phyloP scores from a whole-genome alignment of 2,329 filamentous ascomycete species.

The Diaporthe ilicicola region DNA sequence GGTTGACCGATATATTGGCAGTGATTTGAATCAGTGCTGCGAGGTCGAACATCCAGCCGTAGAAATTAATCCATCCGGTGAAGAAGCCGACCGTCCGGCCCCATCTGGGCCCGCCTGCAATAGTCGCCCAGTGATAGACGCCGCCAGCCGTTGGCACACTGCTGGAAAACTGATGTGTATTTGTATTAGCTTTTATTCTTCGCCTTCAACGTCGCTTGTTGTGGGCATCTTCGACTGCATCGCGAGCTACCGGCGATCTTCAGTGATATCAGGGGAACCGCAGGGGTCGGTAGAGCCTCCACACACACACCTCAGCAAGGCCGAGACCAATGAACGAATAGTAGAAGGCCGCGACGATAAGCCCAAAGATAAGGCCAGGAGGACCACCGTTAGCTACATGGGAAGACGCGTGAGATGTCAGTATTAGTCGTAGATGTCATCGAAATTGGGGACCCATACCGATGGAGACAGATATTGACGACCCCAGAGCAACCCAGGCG shows the following conservation, averaged over 20 bases:
- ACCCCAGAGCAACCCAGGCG: conserved; percentile 71
- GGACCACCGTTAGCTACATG: conserved; percentile 50
- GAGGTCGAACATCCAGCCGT: conserved; percentile 69
- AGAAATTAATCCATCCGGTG: conserved; percentile 61
- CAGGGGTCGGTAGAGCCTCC: conserved; percentile 4
- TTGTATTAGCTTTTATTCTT: conserved; percentile 43
- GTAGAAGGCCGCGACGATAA: conserved; percentile 53
- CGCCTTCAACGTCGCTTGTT: not conserved
- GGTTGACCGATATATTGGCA: conserved; percentile 66
- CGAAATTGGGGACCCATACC: conserved; percentile 39
- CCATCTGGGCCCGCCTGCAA: conserved; percentile 63
- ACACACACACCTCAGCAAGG: conserved; percentile 48
- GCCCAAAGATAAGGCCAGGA: conserved; percentile 51
- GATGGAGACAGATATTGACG: conserved; percentile 64
- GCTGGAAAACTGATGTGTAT: conserved; percentile 61
- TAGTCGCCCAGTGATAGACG: conserved; percentile 69
- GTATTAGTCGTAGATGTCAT: conserved; percentile 18
- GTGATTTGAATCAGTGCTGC: conserved; percentile 67
- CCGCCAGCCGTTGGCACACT: conserved; percentile 67
- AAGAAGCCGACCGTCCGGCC: conserved; percentile 61
- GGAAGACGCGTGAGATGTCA: conserved; percentile 7
- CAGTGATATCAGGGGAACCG: conserved; percentile 26
- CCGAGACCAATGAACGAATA: conserved; percentile 53
- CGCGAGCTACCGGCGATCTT: not conserved
- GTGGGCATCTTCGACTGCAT: not conserved